Evolutionary conservation across 495 filamentous ascomycete genomes (phyloP), one percentile per base, ranked within the genome.

Genomic region (Lophiostoma macrostomum): DNA sequence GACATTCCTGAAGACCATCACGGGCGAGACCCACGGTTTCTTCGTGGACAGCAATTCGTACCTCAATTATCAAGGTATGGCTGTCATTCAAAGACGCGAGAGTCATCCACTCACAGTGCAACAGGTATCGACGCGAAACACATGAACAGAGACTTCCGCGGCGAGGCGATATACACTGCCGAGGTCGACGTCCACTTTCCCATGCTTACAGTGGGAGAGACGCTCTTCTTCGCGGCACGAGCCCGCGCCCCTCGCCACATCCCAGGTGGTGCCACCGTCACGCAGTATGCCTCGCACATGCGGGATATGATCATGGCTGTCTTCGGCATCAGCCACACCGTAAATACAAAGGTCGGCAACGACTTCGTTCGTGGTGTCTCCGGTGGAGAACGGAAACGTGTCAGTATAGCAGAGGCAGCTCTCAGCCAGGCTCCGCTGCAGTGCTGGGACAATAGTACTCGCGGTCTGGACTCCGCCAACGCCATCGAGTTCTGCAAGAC

Each of bases 1-100:
- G 12, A 90, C 87, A 3, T 81, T 91, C 52, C 65, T 90, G 36
- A 87, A 87, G 70, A 81, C 83, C 7, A 71, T 90, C 12, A 76
- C 82, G 5, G 86, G 86, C 31, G 82, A 89, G 58, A 77, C 79
- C 45, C 76, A 79, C 29, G 77, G 77, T 1, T 68, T 80, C 49
- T 58, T 54, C 20, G 63, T 73, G 18, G 68, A 71, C 34, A 41
- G 63, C 25, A 57, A 32, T n/a, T 67, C 70, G 1, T 58, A 67
- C 14, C 19, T 73, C 36, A 72, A 73, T 56, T 73, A 70, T 47
- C 68, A 72, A 52, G 69, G 69, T 61, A 27, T 14, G 56, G 39
- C 25, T 7, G 2, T 24, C n/a, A 27, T 11, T 14, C n/a, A 28
- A 31, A 22, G 5, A 36, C 24, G 16, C 36, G 23, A n/a, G 6